Evolutionary conservation across 2,329 filamentous ascomycete species (phyloP), one percentile per base, ranked within the genome.

Genomic region (Alternaria consortialis): DNA sequence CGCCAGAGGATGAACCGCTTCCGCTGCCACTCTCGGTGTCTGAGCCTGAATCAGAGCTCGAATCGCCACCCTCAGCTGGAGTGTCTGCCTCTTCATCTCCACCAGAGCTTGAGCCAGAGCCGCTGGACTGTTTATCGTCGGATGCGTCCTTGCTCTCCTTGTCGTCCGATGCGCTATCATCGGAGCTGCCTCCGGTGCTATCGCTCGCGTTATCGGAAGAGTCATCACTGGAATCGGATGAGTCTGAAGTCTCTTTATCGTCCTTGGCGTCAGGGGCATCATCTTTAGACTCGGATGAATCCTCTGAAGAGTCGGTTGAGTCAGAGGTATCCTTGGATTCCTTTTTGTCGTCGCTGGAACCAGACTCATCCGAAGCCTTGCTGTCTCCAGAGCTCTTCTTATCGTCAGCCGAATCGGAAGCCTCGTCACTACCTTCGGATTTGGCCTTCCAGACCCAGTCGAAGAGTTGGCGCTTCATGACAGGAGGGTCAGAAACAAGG

Each of bases 401-500:
- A 9, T 44, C 39, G 31, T 48, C 44, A 2, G 31, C 23, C 4
- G 53, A 13, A 36, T 29, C n/a, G 9, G 42, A 48, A 1, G 46
- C 2, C 12, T 36, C 13, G 1, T 32, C 20, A 20, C 34, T 25
- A 2, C 17, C 48, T 0, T 27, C 36, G 3, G 36, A 27, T 6
- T 17, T 52, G 23, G 46, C 46, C 37, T 34, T 50, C 46, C 46
- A 50, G 34, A n/a, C 42, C 39, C 39, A 8, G 15, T 43, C 42
- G 15, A 50, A 48, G 11, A 48, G 20, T 48, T n/a, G 8, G 13
- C 53, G 53, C 20, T 52, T 36, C 5, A 65, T 57, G 7, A 53
- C 39, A 5, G 54, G 52, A n/a, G 63, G 39, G 6, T 50, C 62
- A 17, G 70, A 69, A 12, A 63, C 65, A 2, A 71, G 31, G 1